Evolutionary conservation across 2,329 filamentous ascomycete genomes (phyloP).

Genomic region (Juglanconis sp.): DNA sequence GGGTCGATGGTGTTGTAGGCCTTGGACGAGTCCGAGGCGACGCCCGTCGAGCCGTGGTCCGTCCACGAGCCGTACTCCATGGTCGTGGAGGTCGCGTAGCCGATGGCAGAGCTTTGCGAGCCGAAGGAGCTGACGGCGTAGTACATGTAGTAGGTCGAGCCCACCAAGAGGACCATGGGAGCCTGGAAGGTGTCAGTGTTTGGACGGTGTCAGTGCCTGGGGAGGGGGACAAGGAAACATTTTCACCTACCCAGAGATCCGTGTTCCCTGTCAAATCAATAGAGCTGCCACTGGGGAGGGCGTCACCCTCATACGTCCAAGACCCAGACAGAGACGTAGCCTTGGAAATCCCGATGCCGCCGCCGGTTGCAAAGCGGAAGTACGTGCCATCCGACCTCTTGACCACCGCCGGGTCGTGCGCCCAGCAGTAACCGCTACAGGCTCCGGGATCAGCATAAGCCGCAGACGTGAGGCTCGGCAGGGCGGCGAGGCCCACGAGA

Average conservation of each 20-base stretch:
- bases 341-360: constrained; percentile 33
- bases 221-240: background rate
- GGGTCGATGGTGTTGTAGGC: constrained; percentile 54
- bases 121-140: constrained; percentile 64
- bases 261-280: constrained; percentile 38
- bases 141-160: constrained; percentile 62
- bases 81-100: constrained; percentile 38
- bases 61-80: constrained; percentile 44
- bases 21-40: constrained; percentile 35
- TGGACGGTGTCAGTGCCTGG: background rate
- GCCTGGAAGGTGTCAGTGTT: constrained; percentile 40
- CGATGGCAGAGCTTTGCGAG: constrained; percentile 59
- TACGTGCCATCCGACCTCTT: constrained; percentile 35
- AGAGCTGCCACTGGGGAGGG: constrained; percentile 34
- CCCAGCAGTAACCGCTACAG: constrained; percentile 35
- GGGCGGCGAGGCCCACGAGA: constrained; percentile 15
- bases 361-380: constrained; percentile 36
- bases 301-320: constrained; percentile 41
- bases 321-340: constrained; percentile 31
- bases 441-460: constrained; percentile 30
- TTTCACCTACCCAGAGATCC: constrained; percentile 39
- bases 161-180: constrained; percentile 59
- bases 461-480: constrained; percentile 17
- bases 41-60: constrained; percentile 47
- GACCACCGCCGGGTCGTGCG: constrained; percentile 36